A percentile compares a stretch with the other conserved stretches of the same genome.
Evolutionary conservation across 1,284 basidiomycete species (phyloP).

Genomic region (Puccinia polysora): DNA sequence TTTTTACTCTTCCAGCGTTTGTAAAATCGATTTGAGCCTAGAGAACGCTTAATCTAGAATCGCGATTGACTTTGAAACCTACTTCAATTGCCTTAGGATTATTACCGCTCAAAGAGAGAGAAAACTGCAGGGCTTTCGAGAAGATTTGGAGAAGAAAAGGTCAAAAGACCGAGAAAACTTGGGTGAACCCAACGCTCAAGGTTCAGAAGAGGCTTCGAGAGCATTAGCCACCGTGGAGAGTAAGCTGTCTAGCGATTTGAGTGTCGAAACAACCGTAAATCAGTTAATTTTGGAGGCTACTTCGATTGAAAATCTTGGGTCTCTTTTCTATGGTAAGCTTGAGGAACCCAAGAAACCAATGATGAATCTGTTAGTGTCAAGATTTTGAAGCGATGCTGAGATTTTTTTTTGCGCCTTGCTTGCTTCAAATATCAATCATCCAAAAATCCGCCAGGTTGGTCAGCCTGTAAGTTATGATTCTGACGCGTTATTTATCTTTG

Average conservation of each 20-base stretch:
- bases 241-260: slow-evolving; percentile 77
- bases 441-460: too few relatives aligned
- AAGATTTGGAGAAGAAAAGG: slow-evolving; percentile 6
- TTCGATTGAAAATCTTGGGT: slow-evolving; percentile 68
- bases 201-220: slow-evolving; percentile 76
- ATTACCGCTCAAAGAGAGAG: slow-evolving; percentile 47
- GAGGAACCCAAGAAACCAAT: too few relatives aligned
- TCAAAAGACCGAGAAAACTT: slow-evolving; percentile 36
- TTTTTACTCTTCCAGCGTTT: not conserved
- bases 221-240: slow-evolving; percentile 71
- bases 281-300: slow-evolving; percentile 85
- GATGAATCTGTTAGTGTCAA: too few relatives aligned
- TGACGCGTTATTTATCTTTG: too few relatives aligned
- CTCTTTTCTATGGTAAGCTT: slow-evolving; percentile 61
- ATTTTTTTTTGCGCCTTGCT: too few relatives aligned
- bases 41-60: slow-evolving; percentile 46
- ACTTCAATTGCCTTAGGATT: slow-evolving; percentile 44
- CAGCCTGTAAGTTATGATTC: too few relatives aligned
- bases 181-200: slow-evolving; percentile 47
- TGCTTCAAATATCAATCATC: too few relatives aligned
- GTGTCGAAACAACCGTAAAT: slow-evolving; percentile 88
- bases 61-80: not conserved
- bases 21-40: slow-evolving; percentile 43
- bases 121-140: slow-evolving; percentile 35
- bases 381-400: too few relatives aligned